Conservation (phyloP, 1,284 basidiomycete genomes). For the Pseudomicrostroma phylloplanum region DNA sequence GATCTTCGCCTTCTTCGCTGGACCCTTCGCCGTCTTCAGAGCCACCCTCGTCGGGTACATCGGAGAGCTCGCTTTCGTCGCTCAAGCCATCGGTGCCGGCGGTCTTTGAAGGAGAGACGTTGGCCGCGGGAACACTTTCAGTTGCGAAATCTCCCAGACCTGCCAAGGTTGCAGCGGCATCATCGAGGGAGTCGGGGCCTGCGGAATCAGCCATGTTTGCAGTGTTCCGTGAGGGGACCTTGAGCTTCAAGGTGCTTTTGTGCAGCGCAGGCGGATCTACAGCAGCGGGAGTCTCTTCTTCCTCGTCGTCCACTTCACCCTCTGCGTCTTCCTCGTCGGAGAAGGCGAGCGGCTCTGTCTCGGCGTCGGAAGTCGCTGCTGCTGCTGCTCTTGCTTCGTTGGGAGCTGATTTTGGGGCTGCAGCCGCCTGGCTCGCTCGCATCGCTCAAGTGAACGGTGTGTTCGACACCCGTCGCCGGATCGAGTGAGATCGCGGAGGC, state of each 20-base stretch:
- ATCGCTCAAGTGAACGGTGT: neutral
- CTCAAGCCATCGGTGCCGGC: conserved; percentile 30
- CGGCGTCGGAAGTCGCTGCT: conserved; percentile 32
- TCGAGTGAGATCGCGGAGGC: no score
- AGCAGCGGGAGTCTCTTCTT: neutral
- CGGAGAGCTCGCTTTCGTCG: conserved; percentile 33
- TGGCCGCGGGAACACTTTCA: no score
- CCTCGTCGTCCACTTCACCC: conserved; percentile 5
- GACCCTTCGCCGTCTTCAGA: conserved; percentile 2
- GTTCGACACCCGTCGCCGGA: no score
- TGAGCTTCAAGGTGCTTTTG: no score
- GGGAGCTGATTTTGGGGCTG: neutral
- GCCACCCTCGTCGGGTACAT: conserved; percentile 14
- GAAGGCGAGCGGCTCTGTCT: conserved; percentile 43
- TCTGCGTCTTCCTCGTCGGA: conserved; percentile 21
- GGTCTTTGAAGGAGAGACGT: neutral
- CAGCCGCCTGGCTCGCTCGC: neutral
- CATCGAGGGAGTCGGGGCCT: conserved; percentile 17
- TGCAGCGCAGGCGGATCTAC: no score
- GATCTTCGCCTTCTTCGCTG: conserved; percentile 13
- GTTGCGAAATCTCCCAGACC: neutral
- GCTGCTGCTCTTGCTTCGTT: neutral
- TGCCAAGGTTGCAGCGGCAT: conserved; percentile 14
- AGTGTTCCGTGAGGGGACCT: neutral
- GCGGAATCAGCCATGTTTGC: conserved; percentile 19